phyloP scores from a whole-genome alignment of 2,329 filamentous ascomycete genomes.

The Phoma sp. region DNA sequence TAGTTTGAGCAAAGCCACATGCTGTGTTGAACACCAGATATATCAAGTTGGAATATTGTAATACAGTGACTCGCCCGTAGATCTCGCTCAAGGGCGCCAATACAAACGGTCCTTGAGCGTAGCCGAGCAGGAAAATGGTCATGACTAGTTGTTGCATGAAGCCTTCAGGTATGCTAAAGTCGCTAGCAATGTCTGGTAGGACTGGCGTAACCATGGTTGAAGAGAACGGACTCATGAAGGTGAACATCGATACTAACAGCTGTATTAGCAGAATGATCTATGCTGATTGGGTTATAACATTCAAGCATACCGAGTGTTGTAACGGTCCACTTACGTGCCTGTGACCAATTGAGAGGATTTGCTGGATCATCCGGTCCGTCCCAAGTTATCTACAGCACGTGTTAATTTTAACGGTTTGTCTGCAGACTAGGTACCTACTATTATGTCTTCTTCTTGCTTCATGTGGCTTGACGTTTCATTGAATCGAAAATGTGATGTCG shows the following conservation, averaged over 20 bases:
- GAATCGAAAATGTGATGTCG: conserved; percentile 16
- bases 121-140: conserved; percentile 47
- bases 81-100: conserved; percentile 46
- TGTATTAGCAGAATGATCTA: background rate
- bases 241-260: conserved; percentile 40
- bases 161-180: conserved; percentile 40
- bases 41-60: conserved; percentile 43
- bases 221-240: conserved; percentile 48
- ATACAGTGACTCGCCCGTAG: conserved; percentile 42
- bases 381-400: conserved; percentile 46
- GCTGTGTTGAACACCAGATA: conserved; percentile 44
- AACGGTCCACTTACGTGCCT: conserved; percentile 52
- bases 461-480: conserved; percentile 7
- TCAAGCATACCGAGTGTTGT: conserved; percentile 45
- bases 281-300: too few species aligned
- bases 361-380: conserved; percentile 53
- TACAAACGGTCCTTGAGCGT: conserved; percentile 46
- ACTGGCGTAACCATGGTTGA: conserved; percentile 49
- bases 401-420: conserved; percentile 11
- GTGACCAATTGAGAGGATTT: conserved; percentile 57
- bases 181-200: conserved; percentile 33
- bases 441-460: conserved; percentile 22
- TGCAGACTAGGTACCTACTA: conserved; percentile 16
- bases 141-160: conserved; percentile 41
- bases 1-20: conserved; percentile 42